Base-by-base conservation (phyloP, 2,329 filamentous ascomycete genomes). In the Fonsecaea monophora region DNA sequence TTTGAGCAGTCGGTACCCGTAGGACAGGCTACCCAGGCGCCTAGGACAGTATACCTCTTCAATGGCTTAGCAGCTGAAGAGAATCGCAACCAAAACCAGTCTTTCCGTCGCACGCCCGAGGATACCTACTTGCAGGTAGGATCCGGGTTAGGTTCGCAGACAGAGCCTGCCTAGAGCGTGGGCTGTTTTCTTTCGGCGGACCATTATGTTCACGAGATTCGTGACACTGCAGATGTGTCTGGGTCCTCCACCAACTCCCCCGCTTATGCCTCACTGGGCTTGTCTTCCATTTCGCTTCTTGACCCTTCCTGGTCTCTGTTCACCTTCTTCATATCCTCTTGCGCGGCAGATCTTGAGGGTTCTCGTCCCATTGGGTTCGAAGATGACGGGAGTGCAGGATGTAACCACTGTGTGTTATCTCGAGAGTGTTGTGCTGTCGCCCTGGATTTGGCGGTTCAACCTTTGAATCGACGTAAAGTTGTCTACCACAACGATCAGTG, bases 381-480 rank as follows among this genome's bases (percentile, higher is more conserved):
- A 12, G 45, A 2, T 50, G 45, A 50, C 21, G 5, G n/a, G 18
- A 50, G 45, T 3, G 21, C 5, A 30, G 45, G 18, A 13, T 8
- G 8, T 10, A 10, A 13, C 12, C 18, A 10, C 45, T 30, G 40
- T 7, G 40, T n/a, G 15, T 4, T 50, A 12, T 25, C 7, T 50
- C 5, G 45, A 3, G 18, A 34, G 15, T 34, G 18, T 50, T 18
- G 1, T 60, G 57, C 42, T 50, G 15, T 50, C 5, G n/a, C 18
- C 18, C 34, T 48, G 21, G 21, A 21, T 21, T 13, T 34, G 42
- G 56, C 25, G 18, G 32, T 1, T 69, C 65, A 72, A 32, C 69
- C 70, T 59, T 66, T 70, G 61, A 69, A 72, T 62, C 69, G 60
- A 48, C 67, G 60, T 38, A 72, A 63, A 18, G 59, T 69, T 6